Percentiles rank a stretch among this genome's conserved stretches.
phyloP scores from a whole-genome alignment of 495 filamentous ascomycete genomes.

The Pyrenopolyporus hunteri region DNA sequence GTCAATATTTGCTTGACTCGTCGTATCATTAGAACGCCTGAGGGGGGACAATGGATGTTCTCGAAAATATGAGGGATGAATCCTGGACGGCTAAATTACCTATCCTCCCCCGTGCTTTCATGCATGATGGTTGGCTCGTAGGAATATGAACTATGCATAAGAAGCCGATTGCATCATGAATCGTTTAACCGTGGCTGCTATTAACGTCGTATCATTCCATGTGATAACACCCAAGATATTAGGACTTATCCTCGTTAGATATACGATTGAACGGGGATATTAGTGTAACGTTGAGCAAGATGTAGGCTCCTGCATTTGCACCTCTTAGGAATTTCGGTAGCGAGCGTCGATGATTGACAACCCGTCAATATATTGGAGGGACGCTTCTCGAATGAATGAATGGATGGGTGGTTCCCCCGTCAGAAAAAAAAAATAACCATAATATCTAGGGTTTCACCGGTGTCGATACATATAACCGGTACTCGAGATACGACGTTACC shows the following conservation, averaged over 20 bases:
- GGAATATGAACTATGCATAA: constrained; percentile 7
- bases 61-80: background rate
- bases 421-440: constrained; percentile 15
- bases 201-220: constrained; percentile 13
- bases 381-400: constrained; percentile 16
- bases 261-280: constrained; percentile 1
- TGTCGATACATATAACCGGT: constrained; percentile 24
- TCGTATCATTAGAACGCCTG: constrained; percentile 11
- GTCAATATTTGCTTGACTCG: constrained; percentile 8
- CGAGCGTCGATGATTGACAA: constrained; percentile 11
- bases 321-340: constrained; percentile 22
- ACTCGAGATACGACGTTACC: constrained; percentile 37
- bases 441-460: constrained; percentile 13
- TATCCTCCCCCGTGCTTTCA: constrained; percentile 4
- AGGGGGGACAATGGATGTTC: background rate
- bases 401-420: constrained; percentile 27
- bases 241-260: constrained; percentile 6
- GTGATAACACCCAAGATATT: constrained; percentile 12
- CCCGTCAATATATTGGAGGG: constrained; percentile 26
- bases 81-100: constrained; percentile 29
- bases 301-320: constrained; percentile 27
- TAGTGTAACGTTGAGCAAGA: constrained; percentile 34
- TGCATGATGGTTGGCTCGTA: constrained; percentile 8
- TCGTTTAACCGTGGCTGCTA: constrained; percentile 20
- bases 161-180: constrained; percentile 8